Conservation (phyloP, 495 filamentous ascomycete genomes). For the Achaetomiella virescens region DNA sequence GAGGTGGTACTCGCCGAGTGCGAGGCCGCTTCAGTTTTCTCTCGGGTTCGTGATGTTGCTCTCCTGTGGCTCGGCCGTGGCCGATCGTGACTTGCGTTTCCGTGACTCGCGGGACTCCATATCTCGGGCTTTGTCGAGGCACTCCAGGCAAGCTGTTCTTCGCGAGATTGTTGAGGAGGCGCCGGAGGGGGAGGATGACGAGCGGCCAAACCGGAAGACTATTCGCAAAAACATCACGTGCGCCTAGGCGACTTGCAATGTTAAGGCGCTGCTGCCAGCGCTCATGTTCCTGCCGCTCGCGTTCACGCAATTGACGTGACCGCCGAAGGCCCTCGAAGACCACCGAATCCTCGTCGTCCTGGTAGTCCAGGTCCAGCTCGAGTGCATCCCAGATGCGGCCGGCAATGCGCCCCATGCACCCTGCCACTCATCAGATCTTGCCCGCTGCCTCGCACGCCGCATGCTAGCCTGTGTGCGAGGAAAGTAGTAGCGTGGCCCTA, state of each 20-base stretch:
- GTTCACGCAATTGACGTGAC: slow-evolving; percentile 53
- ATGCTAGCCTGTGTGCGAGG: slow-evolving; percentile 47
- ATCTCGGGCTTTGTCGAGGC: slow-evolving; percentile 78
- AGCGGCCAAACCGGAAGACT: slow-evolving; percentile 39
- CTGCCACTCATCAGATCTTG: slow-evolving; percentile 47
- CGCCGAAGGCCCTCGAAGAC: slow-evolving; percentile 41
- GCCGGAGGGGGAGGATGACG: too few relatives aligned
- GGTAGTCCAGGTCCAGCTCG: slow-evolving; percentile 81
- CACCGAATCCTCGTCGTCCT: slow-evolving; percentile 62
- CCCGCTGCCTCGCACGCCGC: slow-evolving; percentile 41
- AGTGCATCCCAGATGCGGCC: slow-evolving; percentile 48
- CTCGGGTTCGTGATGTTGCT: slow-evolving; percentile 54
- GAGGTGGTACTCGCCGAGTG: slow-evolving; percentile 43
- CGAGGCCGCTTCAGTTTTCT: slow-evolving; percentile 80
- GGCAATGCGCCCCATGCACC: slow-evolving; percentile 50
- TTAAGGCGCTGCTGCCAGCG: slow-evolving; percentile 75
- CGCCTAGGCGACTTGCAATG: slow-evolving; percentile 71
- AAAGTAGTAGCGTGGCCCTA: slow-evolving; percentile 26
- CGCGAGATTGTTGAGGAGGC: slow-evolving; percentile 61
- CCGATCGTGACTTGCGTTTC: slow-evolving; percentile 71
- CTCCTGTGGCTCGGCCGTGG: slow-evolving; percentile 64
- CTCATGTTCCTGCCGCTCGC: slow-evolving; percentile 59
- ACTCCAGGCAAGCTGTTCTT: slow-evolving; percentile 83
- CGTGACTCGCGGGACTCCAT: slow-evolving; percentile 53
- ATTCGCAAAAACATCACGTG: slow-evolving; percentile 58